Conservation (phyloP, 164 flowering plant species). For the Annona cherimola region DNA sequence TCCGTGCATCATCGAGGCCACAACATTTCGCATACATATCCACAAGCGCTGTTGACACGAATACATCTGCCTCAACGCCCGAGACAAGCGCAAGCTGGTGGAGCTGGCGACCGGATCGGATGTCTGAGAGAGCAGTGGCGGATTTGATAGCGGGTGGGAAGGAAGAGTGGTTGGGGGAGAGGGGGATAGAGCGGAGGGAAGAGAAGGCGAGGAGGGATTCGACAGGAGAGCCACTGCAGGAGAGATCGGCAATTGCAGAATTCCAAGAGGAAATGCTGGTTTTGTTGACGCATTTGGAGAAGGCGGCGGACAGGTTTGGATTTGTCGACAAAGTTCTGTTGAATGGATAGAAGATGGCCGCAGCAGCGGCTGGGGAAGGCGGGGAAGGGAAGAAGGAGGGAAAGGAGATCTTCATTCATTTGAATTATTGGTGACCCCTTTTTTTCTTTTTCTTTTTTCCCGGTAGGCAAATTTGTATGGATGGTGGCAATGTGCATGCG, state of each 20-base stretch:
- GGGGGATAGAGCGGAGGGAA: conserved; percentile 52
- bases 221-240: conserved; percentile 60
- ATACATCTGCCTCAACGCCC: conserved; percentile 55
- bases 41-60: conserved; percentile 70
- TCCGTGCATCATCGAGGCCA: conserved; percentile 45
- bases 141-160: conserved; percentile 82
- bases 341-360: conserved; percentile 6
- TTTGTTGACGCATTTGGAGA: conserved; percentile 60
- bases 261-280: conserved; percentile 66
- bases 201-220: conserved; percentile 74
- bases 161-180: conserved; percentile 54
- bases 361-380: neutral
- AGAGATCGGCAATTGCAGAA: conserved; percentile 69
- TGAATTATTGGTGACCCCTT: neutral
- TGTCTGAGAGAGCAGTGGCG: conserved; percentile 54
- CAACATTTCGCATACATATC: conserved; percentile 84
- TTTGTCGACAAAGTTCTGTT: conserved; percentile 19
- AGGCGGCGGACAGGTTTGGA: conserved; percentile 38
- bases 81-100: conserved; percentile 73
- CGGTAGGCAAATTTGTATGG: no score
- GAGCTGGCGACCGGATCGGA: conserved; percentile 51
- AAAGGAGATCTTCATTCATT: neutral
- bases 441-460: no score
- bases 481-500: no score
- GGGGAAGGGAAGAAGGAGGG: conserved; percentile 1